A percentile compares a stretch with the other conserved stretches of the same genome.
Conservation (phyloP, 257 asterid species). For the Jacaranda copaia region DNA sequence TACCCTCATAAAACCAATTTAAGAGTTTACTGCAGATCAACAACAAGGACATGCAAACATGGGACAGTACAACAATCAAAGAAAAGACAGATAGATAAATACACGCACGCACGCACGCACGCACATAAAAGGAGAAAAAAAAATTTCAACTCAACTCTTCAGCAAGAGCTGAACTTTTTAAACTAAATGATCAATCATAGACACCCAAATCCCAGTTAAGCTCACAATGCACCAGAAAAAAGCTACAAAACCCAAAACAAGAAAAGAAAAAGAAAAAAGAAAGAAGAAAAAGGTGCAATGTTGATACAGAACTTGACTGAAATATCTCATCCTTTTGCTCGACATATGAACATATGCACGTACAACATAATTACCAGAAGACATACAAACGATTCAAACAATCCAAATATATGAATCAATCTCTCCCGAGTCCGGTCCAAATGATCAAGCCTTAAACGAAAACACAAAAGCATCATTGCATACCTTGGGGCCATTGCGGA, state of each 20-base stretch:
- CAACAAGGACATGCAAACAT: neutral
- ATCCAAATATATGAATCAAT: neutral
- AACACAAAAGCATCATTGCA: neutral
- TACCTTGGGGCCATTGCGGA: constrained; percentile 89
- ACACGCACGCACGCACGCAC: neutral
- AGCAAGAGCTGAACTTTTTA: neutral
- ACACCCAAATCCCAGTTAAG: neutral
- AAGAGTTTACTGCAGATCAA: neutral
- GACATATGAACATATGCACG: neutral
- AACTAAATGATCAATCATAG: neutral
- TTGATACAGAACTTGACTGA: neutral
- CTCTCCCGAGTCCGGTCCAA: neutral
- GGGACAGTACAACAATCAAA: neutral
- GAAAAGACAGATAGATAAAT: neutral
- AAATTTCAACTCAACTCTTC: constrained; percentile 2
- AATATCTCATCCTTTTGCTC: neutral
- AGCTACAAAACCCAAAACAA: neutral
- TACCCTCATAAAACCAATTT: neutral
- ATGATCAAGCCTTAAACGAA: neutral
- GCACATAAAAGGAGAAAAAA: neutral
- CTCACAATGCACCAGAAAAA: constrained; percentile 11
- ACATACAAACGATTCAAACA: neutral
- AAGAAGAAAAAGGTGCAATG: neutral
- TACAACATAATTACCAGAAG: neutral
- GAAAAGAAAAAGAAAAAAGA: neutral